Evolutionary conservation across 2,329 filamentous ascomycete genomes (phyloP).

Genomic region (Allantophomopsis lycopodina): DNA sequence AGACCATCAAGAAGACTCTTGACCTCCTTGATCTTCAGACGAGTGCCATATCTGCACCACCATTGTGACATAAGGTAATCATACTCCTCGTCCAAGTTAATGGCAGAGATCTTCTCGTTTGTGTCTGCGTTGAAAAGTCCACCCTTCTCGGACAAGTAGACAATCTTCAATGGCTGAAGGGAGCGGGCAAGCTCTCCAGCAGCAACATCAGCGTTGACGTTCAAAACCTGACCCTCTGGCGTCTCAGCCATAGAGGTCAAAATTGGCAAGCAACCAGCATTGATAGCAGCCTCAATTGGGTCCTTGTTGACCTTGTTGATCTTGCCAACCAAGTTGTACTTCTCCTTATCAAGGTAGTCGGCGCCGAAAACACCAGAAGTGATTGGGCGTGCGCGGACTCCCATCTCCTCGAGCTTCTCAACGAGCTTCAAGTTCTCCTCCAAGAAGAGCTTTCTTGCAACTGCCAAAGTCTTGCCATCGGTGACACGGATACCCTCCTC

Average conservation of each 20-base stretch:
- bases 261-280: constrained; percentile 82
- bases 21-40: constrained; percentile 95
- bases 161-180: constrained; percentile 88
- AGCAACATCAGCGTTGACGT: constrained; percentile 95
- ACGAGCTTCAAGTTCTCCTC: constrained; percentile 92
- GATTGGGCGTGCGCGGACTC: constrained; percentile 78
- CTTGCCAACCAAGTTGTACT: constrained; percentile 91
- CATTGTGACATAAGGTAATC: constrained; percentile 83
- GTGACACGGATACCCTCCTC: constrained; percentile 94
- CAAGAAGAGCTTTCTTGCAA: constrained; percentile 85
- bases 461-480: constrained; percentile 82
- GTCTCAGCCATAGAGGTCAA: constrained; percentile 95
- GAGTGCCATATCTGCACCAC: constrained; percentile 91
- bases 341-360: constrained; percentile 91
- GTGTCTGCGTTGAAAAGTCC: constrained; percentile 87
- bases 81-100: constrained; percentile 95
- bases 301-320: constrained; percentile 85
- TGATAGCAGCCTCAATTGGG: constrained; percentile 82
- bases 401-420: constrained; percentile 78
- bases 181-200: constrained; percentile 83
- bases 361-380: constrained; percentile 83
- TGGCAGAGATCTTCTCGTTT: constrained; percentile 91
- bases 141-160: constrained; percentile 97
- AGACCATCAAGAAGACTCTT: constrained; percentile 84
- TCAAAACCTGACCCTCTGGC: constrained; percentile 79